Base-by-base conservation (phyloP, 2,329 filamentous ascomycete genomes). In the Monascus ruber region DNA sequence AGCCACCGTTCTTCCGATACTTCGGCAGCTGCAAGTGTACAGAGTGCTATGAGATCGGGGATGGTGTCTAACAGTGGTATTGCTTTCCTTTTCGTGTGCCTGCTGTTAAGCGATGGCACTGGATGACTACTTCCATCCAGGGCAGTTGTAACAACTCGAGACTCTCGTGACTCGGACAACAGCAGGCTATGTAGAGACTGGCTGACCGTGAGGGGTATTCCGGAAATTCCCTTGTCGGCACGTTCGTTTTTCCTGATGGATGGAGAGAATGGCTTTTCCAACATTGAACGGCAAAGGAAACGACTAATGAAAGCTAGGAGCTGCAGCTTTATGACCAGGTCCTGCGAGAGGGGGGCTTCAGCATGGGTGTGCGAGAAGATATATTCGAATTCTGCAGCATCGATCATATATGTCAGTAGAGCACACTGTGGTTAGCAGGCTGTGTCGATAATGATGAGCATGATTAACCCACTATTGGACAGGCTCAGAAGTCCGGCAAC, bases 21-120 rank as follows among this genome's bases (percentile, higher is more conserved):
- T 5, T 48, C 49, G 9, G 47, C 42, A 6, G 51, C 44, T 29
- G 66, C 58, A 5, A 59, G 51, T 3, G 62, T 58, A 11, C 70
- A 71, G 2, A 76, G 55, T 26, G 60, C 53, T 47, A 74, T 62
- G 51, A 76, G 74, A 4, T 66, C 53, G 2, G 69, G 62, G 2
- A 72, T 54, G 5, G 73, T 54, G 35, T 67, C 64, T 0, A 63
- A 49, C 6, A 70, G 47, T 2, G 54, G 61, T 39, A 50, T 58
- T 31, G 41, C 48, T 3, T 34, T 40, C 24, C 31, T 10, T 1
- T 25, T 27, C 5, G 52, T 43, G 31, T 46, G 43, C 54, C 47
- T 38, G 55, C 31, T 28, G 25, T 36, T 29, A 7, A 24, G 25
- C 17, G 24, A 38, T 5, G 51, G 49, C 32, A 59, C 54, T 40